Evolutionary conservation across 352 stramenopile species (phyloP).

Genomic region (Pythium sp.): DNA sequence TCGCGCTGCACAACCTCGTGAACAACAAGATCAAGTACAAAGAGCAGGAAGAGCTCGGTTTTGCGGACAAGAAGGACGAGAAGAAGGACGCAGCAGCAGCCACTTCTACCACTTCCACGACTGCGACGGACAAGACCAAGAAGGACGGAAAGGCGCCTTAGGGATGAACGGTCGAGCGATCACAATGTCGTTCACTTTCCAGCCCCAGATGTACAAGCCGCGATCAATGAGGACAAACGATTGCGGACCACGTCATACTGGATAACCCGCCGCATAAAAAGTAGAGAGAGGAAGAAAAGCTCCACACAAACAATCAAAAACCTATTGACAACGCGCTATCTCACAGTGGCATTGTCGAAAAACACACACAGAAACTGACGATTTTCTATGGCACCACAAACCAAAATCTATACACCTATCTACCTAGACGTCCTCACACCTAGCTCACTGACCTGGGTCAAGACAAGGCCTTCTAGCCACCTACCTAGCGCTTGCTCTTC

Average conservation of each 20-base stretch:
- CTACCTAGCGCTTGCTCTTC: background rate
- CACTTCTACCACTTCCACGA: background rate
- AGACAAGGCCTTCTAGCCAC: background rate
- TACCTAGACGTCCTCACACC: background rate
- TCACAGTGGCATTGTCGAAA: background rate
- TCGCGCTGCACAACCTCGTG: slow-evolving; percentile 98
- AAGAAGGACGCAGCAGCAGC: slow-evolving; percentile 40
- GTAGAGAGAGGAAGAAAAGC: background rate
- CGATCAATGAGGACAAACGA: background rate
- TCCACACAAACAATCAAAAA: background rate
- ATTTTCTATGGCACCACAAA: background rate
- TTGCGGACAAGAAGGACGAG: slow-evolving; percentile 69
- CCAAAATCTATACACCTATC: slow-evolving; percentile 5
- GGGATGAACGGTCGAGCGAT: background rate
- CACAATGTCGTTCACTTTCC: background rate
- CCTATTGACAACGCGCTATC: background rate
- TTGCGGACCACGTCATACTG: background rate
- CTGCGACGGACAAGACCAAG: slow-evolving; percentile 28
- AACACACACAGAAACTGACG: background rate
- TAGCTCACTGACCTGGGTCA: background rate
- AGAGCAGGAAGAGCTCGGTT: slow-evolving; percentile 76
- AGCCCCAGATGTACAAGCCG: background rate
- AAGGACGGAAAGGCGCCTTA: slow-evolving; percentile 46
- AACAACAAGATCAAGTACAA: slow-evolving; percentile 99
- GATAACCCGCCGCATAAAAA: background rate